These are phyloP conservation scores for Coprinopsis sp. DNA, from an alignment of 768 basidiomycete genomes.

Conservation along the genomic window DNA sequence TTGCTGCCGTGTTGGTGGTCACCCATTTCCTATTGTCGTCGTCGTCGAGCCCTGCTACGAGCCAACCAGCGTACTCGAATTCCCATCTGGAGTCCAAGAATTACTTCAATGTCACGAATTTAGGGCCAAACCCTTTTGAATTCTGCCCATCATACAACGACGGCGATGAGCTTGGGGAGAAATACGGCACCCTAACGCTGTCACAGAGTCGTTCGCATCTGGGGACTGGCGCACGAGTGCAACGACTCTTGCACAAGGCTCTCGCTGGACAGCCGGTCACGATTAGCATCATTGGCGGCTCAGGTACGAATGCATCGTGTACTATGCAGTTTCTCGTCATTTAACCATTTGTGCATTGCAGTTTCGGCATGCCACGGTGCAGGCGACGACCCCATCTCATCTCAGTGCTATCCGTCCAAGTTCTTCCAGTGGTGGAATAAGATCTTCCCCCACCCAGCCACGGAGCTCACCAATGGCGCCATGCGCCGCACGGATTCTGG, in stretches of 20 bases:
- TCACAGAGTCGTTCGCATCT: conserved; percentile 71
- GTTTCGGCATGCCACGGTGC: conserved; percentile 94
- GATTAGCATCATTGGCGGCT: conserved; percentile 86
- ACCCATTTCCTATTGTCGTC: conserved; percentile 51
- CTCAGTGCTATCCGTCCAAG: conserved; percentile 85
- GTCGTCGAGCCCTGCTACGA: conserved; percentile 23
- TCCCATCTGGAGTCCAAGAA: conserved; percentile 65
- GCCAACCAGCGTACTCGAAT: conserved; percentile 31
- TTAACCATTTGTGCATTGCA: conserved; percentile 24
- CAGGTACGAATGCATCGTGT: conserved; percentile 44
- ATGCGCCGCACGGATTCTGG: conserved; percentile 87
- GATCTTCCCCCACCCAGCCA: conserved; percentile 97
- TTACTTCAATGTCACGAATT: conserved; percentile 66
- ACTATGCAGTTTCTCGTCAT: conserved; percentile 7
- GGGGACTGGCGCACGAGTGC: conserved; percentile 79
- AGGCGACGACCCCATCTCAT: conserved; percentile 83
- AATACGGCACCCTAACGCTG: conserved; percentile 73
- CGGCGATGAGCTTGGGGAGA: conserved; percentile 70
- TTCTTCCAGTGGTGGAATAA: conserved; percentile 98
- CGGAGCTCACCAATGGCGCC: conserved; percentile 96
- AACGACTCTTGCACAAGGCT: conserved; percentile 78
- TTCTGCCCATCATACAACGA: conserved; percentile 91
- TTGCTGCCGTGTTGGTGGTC: conserved; percentile 51
- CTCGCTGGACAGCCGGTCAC: conserved; percentile 83
- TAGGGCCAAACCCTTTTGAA: conserved; percentile 69